These are phyloP conservation scores for Lecanicillium sp. DNA, from an alignment of 2,329 filamentous ascomycete genomes.

Conservation along the genomic window DNA sequence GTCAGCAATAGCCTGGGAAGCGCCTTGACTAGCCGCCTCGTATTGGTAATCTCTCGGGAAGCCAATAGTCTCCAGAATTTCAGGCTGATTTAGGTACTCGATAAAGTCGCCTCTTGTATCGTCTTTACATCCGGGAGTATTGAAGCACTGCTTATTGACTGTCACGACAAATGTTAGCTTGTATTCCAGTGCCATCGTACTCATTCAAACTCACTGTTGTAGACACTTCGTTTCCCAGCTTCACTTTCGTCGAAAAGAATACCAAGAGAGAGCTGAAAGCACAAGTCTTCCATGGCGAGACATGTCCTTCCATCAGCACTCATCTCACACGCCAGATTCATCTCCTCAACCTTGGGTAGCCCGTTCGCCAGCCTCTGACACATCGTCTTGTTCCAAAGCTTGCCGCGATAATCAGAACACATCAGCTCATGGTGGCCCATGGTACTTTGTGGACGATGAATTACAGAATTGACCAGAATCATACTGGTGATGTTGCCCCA, in stretches of 20 bases:
- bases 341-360: not conserved
- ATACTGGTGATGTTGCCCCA: slow-evolving; percentile 1
- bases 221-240: too few species aligned
- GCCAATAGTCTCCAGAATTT: not conserved
- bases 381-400: not conserved
- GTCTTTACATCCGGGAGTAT: not conserved
- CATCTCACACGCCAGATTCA: not conserved
- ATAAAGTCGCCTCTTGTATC: not conserved
- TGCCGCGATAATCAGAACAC: not conserved
- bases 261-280: not conserved
- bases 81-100: not conserved
- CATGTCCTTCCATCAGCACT: not conserved
- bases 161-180: not conserved
- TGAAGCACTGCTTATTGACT: not conserved
- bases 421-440: not conserved
- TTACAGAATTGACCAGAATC: not conserved
- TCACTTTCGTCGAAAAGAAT: too few species aligned
- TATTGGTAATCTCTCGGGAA: not conserved
- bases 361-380: not conserved
- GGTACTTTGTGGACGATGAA: not conserved
- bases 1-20: too few species aligned
- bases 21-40: not conserved
- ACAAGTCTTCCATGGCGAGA: not conserved
- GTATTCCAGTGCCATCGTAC: not conserved
- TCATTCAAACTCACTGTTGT: too few species aligned